Conservation (phyloP, 805 yeast species). For the Kuraishia ogatae region DNA sequence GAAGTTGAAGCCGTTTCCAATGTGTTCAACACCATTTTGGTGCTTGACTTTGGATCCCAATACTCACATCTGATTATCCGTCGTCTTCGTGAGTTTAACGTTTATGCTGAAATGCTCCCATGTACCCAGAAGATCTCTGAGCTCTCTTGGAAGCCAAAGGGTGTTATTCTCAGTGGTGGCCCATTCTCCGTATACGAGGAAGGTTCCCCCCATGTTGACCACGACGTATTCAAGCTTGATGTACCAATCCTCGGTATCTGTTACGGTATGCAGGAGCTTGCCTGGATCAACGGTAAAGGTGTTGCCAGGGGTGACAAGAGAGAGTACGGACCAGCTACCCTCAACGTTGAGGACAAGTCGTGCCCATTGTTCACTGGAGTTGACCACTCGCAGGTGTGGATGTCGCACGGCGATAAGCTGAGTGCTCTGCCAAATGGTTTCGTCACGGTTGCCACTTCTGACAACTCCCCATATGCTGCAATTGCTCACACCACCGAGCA, state of each 20-base stretch:
- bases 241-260: slow-evolving; percentile 97
- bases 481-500: slow-evolving; percentile 64
- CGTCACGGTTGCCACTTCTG: slow-evolving; percentile 83
- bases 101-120: slow-evolving; percentile 98
- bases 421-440: slow-evolving; percentile 84
- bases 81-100: slow-evolving; percentile 95
- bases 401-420: slow-evolving; percentile 98
- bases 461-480: slow-evolving; percentile 94
- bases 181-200: slow-evolving; percentile 96
- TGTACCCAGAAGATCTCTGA: slow-evolving; percentile 96
- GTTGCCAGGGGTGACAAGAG: slow-evolving; percentile 96
- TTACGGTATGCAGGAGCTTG: slow-evolving; percentile 98
- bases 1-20: slow-evolving; percentile 55
- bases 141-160: slow-evolving; percentile 90
- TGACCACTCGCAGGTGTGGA: slow-evolving; percentile 96
- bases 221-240: slow-evolving; percentile 76
- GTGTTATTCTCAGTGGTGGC: slow-evolving; percentile 93
- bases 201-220: slow-evolving; percentile 97
- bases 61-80: slow-evolving; percentile 95
- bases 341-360: slow-evolving; percentile 58
- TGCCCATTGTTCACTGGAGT: slow-evolving; percentile 80
- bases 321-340: slow-evolving; percentile 95
- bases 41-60: slow-evolving; percentile 97
- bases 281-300: slow-evolving; percentile 93
- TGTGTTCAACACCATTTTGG: slow-evolving; percentile 93